Conservation (phyloP, 2,329 filamentous ascomycete genomes). For the Arthrobotrys megalospora region DNA sequence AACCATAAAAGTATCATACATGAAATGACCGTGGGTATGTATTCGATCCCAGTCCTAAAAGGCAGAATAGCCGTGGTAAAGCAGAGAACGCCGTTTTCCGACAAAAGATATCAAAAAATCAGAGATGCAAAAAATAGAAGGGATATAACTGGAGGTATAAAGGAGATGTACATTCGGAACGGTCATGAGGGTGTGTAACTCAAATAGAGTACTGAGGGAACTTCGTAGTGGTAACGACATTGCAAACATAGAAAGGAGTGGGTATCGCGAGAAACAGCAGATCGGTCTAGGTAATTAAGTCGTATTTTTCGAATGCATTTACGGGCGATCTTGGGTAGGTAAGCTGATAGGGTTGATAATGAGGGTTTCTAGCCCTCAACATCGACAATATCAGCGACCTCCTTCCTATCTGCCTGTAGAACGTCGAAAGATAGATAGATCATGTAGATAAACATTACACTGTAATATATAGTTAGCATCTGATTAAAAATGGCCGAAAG, state of each 20-base stretch:
- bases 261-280: slow-evolving; percentile 22
- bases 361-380: slow-evolving; percentile 46
- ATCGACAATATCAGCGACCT: slow-evolving; percentile 50
- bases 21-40: slow-evolving; percentile 22
- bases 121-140: slow-evolving; percentile 8
- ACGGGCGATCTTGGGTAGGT: neutral
- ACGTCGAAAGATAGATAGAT: slow-evolving; percentile 56
- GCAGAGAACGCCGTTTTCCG: slow-evolving; percentile 16
- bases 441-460: slow-evolving; percentile 54
- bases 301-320: neutral
- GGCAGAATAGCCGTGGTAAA: neutral
- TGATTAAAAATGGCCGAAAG: neutral
- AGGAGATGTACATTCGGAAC: slow-evolving; percentile 32
- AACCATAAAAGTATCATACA: slow-evolving; percentile 24
- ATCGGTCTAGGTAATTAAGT: slow-evolving; percentile 10
- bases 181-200: neutral
- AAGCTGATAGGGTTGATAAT: neutral
- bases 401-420: slow-evolving; percentile 42
- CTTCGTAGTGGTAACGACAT: neutral
- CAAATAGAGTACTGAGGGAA: neutral
- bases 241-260: slow-evolving; percentile 5
- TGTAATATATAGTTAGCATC: slow-evolving; percentile 3
- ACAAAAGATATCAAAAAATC: slow-evolving; percentile 4
- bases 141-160: neutral
- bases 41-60: slow-evolving; percentile 2